These are phyloP conservation scores for Harringtonia lauricola DNA, from an alignment of 2,329 filamentous ascomycete species.

Conservation along the genomic window DNA sequence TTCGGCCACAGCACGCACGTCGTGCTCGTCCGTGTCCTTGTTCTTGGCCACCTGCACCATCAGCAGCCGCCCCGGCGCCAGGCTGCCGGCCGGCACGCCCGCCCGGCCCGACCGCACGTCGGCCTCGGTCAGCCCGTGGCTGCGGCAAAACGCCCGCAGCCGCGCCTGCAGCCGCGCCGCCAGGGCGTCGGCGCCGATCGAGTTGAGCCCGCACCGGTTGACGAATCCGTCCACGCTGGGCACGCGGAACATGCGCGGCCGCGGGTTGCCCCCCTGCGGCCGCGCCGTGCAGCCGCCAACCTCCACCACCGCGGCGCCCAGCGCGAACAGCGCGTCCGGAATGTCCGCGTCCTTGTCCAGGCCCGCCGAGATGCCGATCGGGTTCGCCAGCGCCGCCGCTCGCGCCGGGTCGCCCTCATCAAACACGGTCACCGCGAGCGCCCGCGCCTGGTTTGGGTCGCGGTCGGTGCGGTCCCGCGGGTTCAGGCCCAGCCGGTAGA, in stretches of 20 bases:
- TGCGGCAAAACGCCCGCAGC: conserved; percentile 64
- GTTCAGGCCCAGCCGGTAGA: conserved; percentile 67
- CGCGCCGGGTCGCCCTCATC: neutral
- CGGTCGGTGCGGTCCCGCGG: conserved; percentile 62
- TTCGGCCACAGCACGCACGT: conserved; percentile 70
- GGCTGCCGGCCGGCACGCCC: conserved; percentile 70
- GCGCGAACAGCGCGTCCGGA: conserved; percentile 69
- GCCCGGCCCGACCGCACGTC: conserved; percentile 62
- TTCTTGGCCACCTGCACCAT: conserved; percentile 96
- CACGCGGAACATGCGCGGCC: conserved; percentile 79
- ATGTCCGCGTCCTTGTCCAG: conserved; percentile 92
- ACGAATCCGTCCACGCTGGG: conserved; percentile 77
- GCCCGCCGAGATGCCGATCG: conserved; percentile 88
- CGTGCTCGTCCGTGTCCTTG: conserved; percentile 75
- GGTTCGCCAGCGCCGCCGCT: conserved; percentile 66
- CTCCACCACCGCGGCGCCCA: conserved; percentile 82
- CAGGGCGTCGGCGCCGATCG: conserved; percentile 77
- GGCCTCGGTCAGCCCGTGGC: conserved; percentile 57
- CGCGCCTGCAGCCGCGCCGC: conserved; percentile 68
- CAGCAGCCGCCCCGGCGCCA: conserved; percentile 64
- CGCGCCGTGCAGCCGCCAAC: conserved; percentile 81
- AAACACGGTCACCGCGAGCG: conserved; percentile 50
- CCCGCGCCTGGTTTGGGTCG: conserved; percentile 22
- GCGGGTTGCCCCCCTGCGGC: conserved; percentile 81
- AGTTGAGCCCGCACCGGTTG: conserved; percentile 94